Evolutionary conservation across 768 basidiomycete genomes (phyloP), one percentile per base, ranked within the genome.

Genomic region (Hydnomerulius pinastri): DNA sequence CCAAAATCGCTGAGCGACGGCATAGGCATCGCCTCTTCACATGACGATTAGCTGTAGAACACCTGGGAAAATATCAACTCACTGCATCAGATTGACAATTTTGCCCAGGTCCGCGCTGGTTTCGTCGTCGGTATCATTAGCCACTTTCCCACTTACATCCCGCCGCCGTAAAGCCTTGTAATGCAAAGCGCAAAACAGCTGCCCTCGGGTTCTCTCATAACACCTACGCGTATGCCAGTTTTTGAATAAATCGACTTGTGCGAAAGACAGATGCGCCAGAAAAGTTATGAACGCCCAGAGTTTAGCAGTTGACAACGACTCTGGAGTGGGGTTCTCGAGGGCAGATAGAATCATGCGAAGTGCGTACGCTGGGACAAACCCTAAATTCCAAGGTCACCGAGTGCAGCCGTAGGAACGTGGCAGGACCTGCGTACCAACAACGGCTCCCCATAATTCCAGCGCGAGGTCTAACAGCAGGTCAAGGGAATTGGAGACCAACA

Each of bases 11-110:
- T 86, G 81, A 2, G 86, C 74, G 13, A 88, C 83, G 17, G 84
- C 78, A 57, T 87, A 88, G 0, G 83, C 73, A 61, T 88, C 86
- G 17, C 84, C 84, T 66, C 86, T 88, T 61, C 18, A 15, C 21
- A 53, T 35, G 23, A 46, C 3, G 38, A 53, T 17, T 60, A 41
- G 8, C 44, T 13, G 38, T 20, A 21, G 37, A 37, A 51, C 33
- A 51, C 43, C 12, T 35, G 41, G 21, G 12, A 44, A 50, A 43
- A 25, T 32, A 32, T 32, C 30, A 33, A 72, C 79, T 42, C 51
- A 86, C 85, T 85, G 83, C 85, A 88, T 88, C 30, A 88, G 71
- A 60, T 88, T 87, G 7, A 86, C 79, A 25, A 88, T 84, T 63
- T 82, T 84, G 4, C 84, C 84, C n/a, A 87, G 68, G 55, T 85